phyloP scores from a whole-genome alignment of 2,329 filamentous ascomycete species.

The Epichloe elymi region DNA sequence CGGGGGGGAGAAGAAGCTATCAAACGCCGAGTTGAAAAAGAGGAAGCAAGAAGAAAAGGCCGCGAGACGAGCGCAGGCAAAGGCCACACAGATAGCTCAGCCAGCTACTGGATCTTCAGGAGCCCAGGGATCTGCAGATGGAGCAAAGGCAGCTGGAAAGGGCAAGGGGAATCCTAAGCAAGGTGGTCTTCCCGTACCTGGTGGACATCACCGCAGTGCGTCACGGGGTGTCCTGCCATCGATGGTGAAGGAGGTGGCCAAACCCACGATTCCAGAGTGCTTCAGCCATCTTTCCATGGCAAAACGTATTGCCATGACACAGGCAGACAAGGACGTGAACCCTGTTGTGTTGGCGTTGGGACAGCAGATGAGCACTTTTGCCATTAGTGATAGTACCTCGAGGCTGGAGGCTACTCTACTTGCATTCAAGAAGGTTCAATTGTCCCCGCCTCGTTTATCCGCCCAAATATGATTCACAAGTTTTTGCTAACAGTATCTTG shows the following conservation, averaged over 20 bases:
- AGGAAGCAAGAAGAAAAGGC: slow-evolving; percentile 85
- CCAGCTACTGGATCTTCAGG: slow-evolving; percentile 8
- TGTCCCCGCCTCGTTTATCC: not conserved
- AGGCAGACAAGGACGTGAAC: slow-evolving; percentile 67
- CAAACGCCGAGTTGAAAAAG: slow-evolving; percentile 74
- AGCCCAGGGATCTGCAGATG: slow-evolving; percentile 20
- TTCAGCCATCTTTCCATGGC: slow-evolving; percentile 75
- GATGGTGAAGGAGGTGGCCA: slow-evolving; percentile 33
- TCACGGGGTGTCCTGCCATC: slow-evolving; percentile 19
- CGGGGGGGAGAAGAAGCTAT: slow-evolving; percentile 41
- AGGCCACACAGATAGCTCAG: slow-evolving; percentile 36
- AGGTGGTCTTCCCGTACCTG: slow-evolving; percentile 24
- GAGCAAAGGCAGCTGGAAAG: slow-evolving; percentile 24
- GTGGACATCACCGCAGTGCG: slow-evolving; percentile 22
- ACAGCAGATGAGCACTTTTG: slow-evolving; percentile 80
- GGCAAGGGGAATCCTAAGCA: slow-evolving; percentile 36
- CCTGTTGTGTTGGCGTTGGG: slow-evolving; percentile 75
- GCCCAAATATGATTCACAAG: too few relatives aligned
- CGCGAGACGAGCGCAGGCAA: slow-evolving; percentile 63
- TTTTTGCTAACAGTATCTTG: not conserved
- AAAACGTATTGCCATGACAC: slow-evolving; percentile 37
- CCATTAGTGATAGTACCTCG: slow-evolving; percentile 78
- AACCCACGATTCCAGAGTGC: slow-evolving; percentile 51
- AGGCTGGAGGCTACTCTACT: slow-evolving; percentile 77
- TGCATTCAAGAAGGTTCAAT: slow-evolving; percentile 67